A percentile compares a stretch with the other conserved stretches of the same genome.
Evolutionary conservation across 352 stramenopile genomes (phyloP).

Genomic region (Pythium dissimile): DNA sequence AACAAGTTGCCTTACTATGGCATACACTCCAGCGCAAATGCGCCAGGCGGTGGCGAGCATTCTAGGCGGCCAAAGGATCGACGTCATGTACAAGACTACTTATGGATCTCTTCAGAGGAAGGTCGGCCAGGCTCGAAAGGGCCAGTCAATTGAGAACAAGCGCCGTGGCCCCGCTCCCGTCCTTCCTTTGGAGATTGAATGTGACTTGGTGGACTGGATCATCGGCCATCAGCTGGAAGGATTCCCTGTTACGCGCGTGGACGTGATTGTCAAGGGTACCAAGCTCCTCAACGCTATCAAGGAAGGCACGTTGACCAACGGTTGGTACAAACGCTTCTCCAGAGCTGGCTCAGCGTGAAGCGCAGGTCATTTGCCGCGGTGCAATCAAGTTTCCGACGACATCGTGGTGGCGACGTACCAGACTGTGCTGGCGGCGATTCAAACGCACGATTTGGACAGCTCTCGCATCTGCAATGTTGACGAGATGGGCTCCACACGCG

Average conservation of each 20-base stretch:
- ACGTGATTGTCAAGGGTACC: conserved; percentile 2
- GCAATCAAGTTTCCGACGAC: conserved; percentile 9
- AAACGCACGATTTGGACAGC: neutral
- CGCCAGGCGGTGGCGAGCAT: neutral
- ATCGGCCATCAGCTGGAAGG: conserved; percentile 3
- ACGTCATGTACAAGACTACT: neutral
- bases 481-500: conserved; percentile 18
- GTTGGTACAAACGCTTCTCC: conserved; percentile 26
- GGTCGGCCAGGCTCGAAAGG: neutral
- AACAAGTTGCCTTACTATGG: neutral
- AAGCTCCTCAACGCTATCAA: neutral
- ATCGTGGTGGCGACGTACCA: conserved; percentile 13
- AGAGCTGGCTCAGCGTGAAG: neutral
- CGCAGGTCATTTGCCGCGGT: conserved; percentile 12
- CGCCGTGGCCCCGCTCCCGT: neutral
- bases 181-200: conserved; percentile 1
- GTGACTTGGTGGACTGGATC: conserved; percentile 3
- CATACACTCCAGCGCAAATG: neutral
- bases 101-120: conserved; percentile 2
- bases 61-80: neutral
- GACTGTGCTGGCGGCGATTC: conserved; percentile 10
- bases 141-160: neutral
- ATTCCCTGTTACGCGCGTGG: neutral
- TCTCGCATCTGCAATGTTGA: conserved; percentile 27
- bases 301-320: conserved; percentile 1